Evolutionary conservation across 2,329 filamentous ascomycete genomes (phyloP).

Genomic region (Acrodontium crateriforme): DNA sequence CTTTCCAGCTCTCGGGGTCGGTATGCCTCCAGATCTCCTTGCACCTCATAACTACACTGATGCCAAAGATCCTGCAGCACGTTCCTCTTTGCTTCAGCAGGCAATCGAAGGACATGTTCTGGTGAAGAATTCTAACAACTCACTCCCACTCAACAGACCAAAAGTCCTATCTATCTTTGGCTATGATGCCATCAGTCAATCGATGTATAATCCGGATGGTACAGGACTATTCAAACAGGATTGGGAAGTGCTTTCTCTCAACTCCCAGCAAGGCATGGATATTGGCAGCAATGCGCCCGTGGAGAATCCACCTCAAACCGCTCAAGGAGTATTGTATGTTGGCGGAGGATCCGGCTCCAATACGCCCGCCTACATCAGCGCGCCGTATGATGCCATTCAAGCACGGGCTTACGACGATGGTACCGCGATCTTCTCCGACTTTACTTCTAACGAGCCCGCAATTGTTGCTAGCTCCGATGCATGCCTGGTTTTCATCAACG

Average conservation of each 20-base stretch:
- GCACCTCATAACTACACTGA: conserved; percentile 41
- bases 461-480: conserved; percentile 30
- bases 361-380: conserved; percentile 20
- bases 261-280: conserved; percentile 10
- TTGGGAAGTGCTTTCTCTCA: conserved; percentile 12
- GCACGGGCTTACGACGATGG: conserved; percentile 33
- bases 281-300: conserved; percentile 21
- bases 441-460: conserved; percentile 33
- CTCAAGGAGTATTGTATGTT: conserved; percentile 21
- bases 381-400: conserved; percentile 24
- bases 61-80: conserved; percentile 38
- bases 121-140: conserved; percentile 44
- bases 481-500: conserved; percentile 49
- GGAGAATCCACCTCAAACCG: conserved; percentile 10
- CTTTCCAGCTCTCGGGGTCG: conserved; percentile 27
- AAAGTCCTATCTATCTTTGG: conserved; percentile 46
- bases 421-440: conserved; percentile 48
- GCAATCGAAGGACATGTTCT: conserved; percentile 51
- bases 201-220: conserved; percentile 12
- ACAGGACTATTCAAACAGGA: conserved; percentile 12
- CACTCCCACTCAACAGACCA: conserved; percentile 39
- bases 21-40: conserved; percentile 37
- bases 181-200: conserved; percentile 38
- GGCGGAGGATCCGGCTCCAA: conserved; percentile 24
- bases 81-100: conserved; percentile 38